Percentiles rank a stretch among this genome's conserved stretches.
Evolutionary conservation across 345 rosid species (phyloP).

Genomic region (Salix dunnii): DNA sequence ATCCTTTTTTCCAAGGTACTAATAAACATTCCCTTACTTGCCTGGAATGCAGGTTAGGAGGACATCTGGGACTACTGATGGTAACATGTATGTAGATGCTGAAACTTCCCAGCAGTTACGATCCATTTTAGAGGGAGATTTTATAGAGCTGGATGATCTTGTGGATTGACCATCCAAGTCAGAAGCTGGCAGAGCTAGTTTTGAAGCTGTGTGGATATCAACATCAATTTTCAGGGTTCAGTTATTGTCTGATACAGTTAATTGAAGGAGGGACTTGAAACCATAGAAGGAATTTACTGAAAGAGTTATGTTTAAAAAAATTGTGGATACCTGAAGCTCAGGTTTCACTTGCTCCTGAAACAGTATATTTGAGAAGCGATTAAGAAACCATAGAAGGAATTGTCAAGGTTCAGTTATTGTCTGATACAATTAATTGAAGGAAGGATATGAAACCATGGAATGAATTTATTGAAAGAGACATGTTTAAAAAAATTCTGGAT

Average conservation of each 20-base stretch:
- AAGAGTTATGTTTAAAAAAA: neutral
- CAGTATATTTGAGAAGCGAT: neutral
- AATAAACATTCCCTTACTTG: neutral
- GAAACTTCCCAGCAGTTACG: constrained; percentile 5
- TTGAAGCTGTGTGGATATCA: constrained; percentile 8
- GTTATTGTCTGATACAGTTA: constrained; percentile 2
- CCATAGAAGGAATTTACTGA: neutral
- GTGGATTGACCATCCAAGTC: constrained; percentile 12
- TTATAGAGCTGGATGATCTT: constrained; percentile 46
- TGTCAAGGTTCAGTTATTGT: neutral
- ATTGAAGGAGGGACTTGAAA: neutral
- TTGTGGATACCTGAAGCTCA: neutral
- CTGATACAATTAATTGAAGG: neutral
- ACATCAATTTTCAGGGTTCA: neutral
- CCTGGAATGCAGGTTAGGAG: constrained; percentile 33
- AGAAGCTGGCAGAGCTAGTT: constrained; percentile 2
- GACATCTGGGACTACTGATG: constrained; percentile 18
- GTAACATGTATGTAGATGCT: constrained; percentile 13
- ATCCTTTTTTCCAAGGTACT: neutral
- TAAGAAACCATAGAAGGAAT: neutral
- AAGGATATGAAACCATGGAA: neutral
- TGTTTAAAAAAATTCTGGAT: neutral
- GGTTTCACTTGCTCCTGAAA: constrained; percentile 4
- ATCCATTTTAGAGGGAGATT: constrained; percentile 38
- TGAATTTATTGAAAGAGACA: neutral